Base-by-base conservation (phyloP, 2,329 filamentous ascomycete species). In the Aspergillus sergii region DNA sequence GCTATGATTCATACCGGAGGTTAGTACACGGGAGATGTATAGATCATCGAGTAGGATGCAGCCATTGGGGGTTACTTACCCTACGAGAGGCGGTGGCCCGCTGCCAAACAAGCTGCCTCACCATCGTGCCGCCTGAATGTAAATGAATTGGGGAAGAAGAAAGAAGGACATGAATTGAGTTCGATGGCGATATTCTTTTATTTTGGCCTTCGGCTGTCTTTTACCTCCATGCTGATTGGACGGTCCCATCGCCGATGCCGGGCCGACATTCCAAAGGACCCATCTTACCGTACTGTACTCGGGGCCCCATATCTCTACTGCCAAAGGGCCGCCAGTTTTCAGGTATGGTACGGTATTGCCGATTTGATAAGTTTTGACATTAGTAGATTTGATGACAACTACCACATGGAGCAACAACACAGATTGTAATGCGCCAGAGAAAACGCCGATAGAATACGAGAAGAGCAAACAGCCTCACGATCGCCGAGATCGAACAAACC, bases 81-180 rank as follows among this genome's bases (percentile, higher is more conserved):
- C 74, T 75, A 60, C 73, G 76, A 69, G 75, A 74, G 67, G 75
- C 75, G 55, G 71, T 71, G 62, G 73, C 75, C 70, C 74, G 69
- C 67, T 77, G 74, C 75, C 75, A 78, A 62, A 78, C 71, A 70
- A 78, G 66, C 67, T 78, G 76, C 69, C 75, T 77, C 69, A 78
- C 75, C 76, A 79, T 79, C 28, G 51, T 68, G 46, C 26, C 36
- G 67, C 64, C 68, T 62, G 68, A 68, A 46, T 30, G 23, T 28
- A 41, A 48, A 55, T 56, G 45, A 23, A 19, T 30, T 28, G 41
- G 34, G 36, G 36, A 50, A 32, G 28, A 58, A 61, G 60, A 36
- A 55, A 45, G 58, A 53, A 39, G 43, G 23, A 36, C 28, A n/a
- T 32, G 16, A 51, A 32, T 11, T 51, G 28, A 51, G 48, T 51